Evolutionary conservation across 495 filamentous ascomycete species (phyloP), one percentile per base, ranked within the genome.

Genomic region (Lichina pygmaea): DNA sequence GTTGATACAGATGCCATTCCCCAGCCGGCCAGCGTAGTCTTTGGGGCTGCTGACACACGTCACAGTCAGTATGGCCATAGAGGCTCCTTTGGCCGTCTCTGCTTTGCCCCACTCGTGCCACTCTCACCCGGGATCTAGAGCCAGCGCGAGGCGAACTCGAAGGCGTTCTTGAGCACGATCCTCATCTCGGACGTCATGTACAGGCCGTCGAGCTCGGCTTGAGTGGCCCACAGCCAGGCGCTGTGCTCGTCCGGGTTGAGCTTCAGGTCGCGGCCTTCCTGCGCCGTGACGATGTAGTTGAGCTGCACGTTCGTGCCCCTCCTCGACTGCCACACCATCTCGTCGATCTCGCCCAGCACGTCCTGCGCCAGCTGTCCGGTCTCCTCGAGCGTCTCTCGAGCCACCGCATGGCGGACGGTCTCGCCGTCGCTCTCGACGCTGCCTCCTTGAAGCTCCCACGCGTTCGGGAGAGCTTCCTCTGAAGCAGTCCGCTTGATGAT

Each of bases 351-450:
- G n/a, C 43, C 43, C 31, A 44, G 43, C n/a, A 44, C 34, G 13
- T 44, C 34, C 13, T 44, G 17, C 30, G 34, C 43, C 30, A 32
- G n/a, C 31, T 31, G 43, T 12, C 43, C 43, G 30, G 43, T 44
- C 43, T 44, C 43, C 34, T 44, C 43, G 13, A 44, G 43, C n/a
- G 43, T 44, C 34, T 44, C 43, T n/a, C 43, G 13, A n/a, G 13
- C 43, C 13, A 44, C 43, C 13, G 13, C 13, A 31, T 32, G 43
- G 13, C 13, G n/a, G 34, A 44, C 43, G 13, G 43, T 44, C 34
- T 44, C 43, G 43, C 43, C 43, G 13, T 16, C n/a, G n/a, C n/a
- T 16, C 43, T 44, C 43, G 43, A 44, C 43, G 31, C 34, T 16
- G 13, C 43, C 43, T 16, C 43, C 43, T 16, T 16, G 43, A 32